A percentile compares a stretch with the other conserved stretches of the same genome.
Evolutionary conservation across 371 early-diverging fungal genomes (phyloP).

Genomic region (Rhizopus delemar): DNA sequence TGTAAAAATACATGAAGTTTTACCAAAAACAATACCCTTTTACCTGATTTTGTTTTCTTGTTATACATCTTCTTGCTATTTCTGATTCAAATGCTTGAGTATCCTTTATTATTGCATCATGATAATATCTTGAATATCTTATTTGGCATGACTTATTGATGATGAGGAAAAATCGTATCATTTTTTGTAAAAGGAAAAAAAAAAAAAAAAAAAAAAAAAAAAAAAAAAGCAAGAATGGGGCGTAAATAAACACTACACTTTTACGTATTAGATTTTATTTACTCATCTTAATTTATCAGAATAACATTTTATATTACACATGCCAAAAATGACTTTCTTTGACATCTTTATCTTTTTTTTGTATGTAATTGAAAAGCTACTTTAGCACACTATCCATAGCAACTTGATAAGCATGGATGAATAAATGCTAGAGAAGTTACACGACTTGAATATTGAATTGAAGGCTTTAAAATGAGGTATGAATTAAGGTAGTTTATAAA

Average conservation of each 20-base stretch:
- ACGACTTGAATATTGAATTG: too few relatives aligned
- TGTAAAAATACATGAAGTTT: background rate
- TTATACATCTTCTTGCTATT: constrained; percentile 29
- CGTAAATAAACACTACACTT: background rate
- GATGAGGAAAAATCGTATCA: constrained; percentile 33
- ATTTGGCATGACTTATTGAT: constrained; percentile 40
- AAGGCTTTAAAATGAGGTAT: too few relatives aligned
- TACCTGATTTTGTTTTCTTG: constrained; percentile 33
- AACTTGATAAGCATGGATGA: too few relatives aligned
- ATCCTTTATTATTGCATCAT: constrained; percentile 15
- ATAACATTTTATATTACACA: too few relatives aligned
- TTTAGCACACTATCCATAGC: too few relatives aligned
- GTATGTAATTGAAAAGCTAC: too few relatives aligned
- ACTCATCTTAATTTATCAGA: too few relatives aligned
- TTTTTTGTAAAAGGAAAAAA: background rate
- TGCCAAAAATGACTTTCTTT: too few relatives aligned
- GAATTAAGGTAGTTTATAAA: too few relatives aligned
- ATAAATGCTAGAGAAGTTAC: too few relatives aligned
- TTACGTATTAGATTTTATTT: too few relatives aligned
- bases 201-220: background rate
- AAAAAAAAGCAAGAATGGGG: background rate
- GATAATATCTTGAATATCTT: constrained; percentile 41
- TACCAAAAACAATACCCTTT: background rate
- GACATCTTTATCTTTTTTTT: too few relatives aligned
- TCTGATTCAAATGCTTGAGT: constrained; percentile 27